Evolutionary conservation across 176 grass and related monocot genomes (phyloP), one percentile per base, ranked within the genome.

Genomic region (Avena atlantica): DNA sequence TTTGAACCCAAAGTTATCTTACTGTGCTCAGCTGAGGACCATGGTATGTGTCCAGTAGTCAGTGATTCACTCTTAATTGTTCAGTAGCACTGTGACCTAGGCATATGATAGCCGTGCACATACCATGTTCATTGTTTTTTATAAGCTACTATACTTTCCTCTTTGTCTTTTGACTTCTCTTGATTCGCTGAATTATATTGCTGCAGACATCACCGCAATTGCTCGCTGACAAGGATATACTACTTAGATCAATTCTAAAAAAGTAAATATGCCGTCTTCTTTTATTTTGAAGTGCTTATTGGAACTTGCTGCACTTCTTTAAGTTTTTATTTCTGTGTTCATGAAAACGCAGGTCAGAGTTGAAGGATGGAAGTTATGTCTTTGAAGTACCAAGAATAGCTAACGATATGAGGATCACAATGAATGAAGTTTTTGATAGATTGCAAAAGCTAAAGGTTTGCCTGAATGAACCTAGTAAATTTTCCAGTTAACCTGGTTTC

Each of bases 391-490:
- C 93, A 87, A 88, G 55, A 88, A 36, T 96, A 79, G 90, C 93
- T 56, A 98, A 98, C 91, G 81, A 70, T 82, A 71, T 95, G 76
- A 61, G 72, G 27, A 92, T 83, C 64, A 78, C 79, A 87, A 76
- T 89, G 51, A 88, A 81, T 90, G 90, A 98, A 90, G 74, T 91
- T 25, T 62, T 90, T 68, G 91, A 98, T 78, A 92, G 86, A 84
- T 78, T 98, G 81, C 90, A 95, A 67, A 68, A 88, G 70, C 85
- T 98, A 64, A 98, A 98, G 96, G 96, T 98, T 81, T 71, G 55
- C 31, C 31, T 49, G 76, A 62, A 80, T 2, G 15, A 72, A 72
- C 55, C 31, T 61, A 88, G 62, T 13, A 51, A 37, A 23, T 20
- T 20, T 62, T 57, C 45, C 61, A 66, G 44, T 66, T 50, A 34